A percentile compares a stretch with the other conserved stretches of the same genome.
Evolutionary conservation across 169 alveolate species (phyloP).

Genomic region (Plasmodium berghei): DNA sequence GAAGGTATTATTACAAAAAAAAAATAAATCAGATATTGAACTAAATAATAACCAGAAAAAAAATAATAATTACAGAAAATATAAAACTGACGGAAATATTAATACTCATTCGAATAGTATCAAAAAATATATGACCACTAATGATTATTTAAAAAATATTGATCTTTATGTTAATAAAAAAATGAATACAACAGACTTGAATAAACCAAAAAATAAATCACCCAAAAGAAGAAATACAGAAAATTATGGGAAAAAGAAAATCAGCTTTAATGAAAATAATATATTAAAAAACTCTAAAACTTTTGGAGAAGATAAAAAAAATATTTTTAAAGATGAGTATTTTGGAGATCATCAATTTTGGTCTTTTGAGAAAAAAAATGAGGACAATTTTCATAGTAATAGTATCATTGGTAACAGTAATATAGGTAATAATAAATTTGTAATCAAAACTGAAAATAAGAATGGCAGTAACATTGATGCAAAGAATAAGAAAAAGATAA

Average conservation of each 20-base stretch:
- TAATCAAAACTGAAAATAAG: not conserved
- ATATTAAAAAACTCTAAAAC: not conserved
- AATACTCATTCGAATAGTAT: no score
- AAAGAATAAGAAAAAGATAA: constrained; percentile 21
- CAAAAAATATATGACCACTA: no score
- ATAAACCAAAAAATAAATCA: no score
- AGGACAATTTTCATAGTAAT: not conserved
- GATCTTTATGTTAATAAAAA: no score
- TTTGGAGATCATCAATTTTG: no score
- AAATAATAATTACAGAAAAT: no score
- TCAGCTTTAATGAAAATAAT: constrained; percentile 18
- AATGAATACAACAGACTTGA: not conserved
- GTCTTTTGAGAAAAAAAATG: not conserved
- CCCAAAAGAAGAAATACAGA: not conserved
- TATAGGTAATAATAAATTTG: not conserved
- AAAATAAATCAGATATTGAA: no score
- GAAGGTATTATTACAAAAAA: no score
- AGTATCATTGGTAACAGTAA: constrained; percentile 4
- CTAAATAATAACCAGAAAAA: no score
- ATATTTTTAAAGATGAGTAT: not conserved
- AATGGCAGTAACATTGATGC: not conserved
- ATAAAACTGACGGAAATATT: no score
- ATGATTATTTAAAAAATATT: no score
- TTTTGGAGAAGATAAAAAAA: not conserved
- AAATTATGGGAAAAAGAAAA: constrained; percentile 10